Percentiles rank a stretch among this genome's conserved stretches.
Conservation (phyloP, 768 basidiomycete genomes). For the Boletus sp. region DNA sequence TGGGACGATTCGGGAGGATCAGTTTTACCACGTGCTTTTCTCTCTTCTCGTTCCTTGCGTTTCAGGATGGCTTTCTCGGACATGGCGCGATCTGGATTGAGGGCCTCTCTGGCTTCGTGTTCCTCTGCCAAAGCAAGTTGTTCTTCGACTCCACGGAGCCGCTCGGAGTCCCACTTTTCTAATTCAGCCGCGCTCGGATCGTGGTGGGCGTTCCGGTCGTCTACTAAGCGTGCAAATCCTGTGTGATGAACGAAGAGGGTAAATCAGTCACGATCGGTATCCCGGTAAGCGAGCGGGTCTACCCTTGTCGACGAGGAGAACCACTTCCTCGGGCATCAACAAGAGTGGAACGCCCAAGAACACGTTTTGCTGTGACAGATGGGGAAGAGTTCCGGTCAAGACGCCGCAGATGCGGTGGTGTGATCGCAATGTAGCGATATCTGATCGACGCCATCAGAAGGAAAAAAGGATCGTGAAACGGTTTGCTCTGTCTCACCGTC, state of each 20-base stretch:
- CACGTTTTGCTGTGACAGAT: conserved; percentile 93
- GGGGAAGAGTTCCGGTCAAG: conserved; percentile 87
- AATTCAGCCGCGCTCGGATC: conserved; percentile 49
- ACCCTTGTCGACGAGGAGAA: conserved; percentile 84
- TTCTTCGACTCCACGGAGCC: conserved; percentile 43
- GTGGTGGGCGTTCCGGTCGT: conserved; percentile 62
- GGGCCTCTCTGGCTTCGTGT: conserved; percentile 47
- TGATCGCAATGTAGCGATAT: conserved; percentile 76
- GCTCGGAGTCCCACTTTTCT: conserved; percentile 50
- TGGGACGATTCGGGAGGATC: conserved; percentile 6
- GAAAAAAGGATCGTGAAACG: background rate
- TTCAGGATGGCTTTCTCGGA: conserved; percentile 68
- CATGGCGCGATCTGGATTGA: conserved; percentile 40
- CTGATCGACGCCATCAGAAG: conserved; percentile 39
- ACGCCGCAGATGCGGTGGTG: conserved; percentile 83
- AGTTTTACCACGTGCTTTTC: conserved; percentile 21
- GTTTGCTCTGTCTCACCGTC: conserved; percentile 51
- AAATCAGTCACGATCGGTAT: background rate
- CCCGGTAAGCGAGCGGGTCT: background rate
- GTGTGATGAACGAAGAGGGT: background rate
- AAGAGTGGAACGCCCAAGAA: conserved; percentile 92
- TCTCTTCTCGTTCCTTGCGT: conserved; percentile 65
- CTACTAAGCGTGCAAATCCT: conserved; percentile 78
- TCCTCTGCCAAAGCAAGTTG: conserved; percentile 51
- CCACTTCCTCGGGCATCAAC: conserved; percentile 89